Conservation (phyloP, 768 basidiomycete species). For the Trametes meyenii region DNA sequence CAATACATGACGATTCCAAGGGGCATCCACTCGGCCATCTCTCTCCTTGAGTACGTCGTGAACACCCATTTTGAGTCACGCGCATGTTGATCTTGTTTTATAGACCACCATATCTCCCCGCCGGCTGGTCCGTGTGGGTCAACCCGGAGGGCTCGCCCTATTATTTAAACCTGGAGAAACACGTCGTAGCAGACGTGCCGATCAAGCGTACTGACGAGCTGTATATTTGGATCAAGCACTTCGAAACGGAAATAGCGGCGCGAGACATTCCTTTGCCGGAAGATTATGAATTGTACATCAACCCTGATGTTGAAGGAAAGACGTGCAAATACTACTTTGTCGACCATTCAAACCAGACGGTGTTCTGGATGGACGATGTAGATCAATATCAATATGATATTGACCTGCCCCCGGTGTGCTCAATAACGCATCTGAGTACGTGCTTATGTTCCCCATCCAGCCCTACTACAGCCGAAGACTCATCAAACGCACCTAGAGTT, state of each 20-base stretch:
- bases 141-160: constrained; percentile 28
- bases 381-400: constrained; percentile 8
- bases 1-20: constrained; percentile 1
- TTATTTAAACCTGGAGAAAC: constrained; percentile 11
- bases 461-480: background rate
- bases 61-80: no score
- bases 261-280: constrained; percentile 4
- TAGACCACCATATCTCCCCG: background rate
- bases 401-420: constrained; percentile 8
- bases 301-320: constrained; percentile 4
- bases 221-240: background rate
- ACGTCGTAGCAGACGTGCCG: constrained; percentile 16
- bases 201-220: background rate
- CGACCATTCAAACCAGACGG: constrained; percentile 24
- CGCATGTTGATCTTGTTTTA: no score
- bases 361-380: constrained; percentile 31
- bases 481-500: constrained; percentile 9
- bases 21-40: background rate
- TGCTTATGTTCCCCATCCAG: background rate
- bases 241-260: background rate
- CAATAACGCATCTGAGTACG: constrained; percentile 18
- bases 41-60: background rate
- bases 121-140: constrained; percentile 15
- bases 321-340: constrained; percentile 29
- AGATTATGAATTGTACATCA: constrained; percentile 21